phyloP scores from a whole-genome alignment of 1,284 basidiomycete species.

The Vanrija humicola region DNA sequence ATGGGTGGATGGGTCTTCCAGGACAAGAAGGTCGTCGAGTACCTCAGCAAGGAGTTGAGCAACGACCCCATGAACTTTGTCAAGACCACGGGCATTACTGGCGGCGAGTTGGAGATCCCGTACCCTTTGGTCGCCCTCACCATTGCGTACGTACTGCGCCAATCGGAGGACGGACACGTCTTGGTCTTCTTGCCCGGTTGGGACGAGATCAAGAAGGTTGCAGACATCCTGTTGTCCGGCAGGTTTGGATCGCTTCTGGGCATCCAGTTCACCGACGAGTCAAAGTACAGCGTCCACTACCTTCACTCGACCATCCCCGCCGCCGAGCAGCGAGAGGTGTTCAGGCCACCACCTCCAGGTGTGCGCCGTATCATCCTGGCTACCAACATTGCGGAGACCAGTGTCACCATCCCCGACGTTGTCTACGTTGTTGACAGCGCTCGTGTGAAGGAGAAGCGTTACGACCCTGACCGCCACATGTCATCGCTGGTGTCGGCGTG shows the following conservation, averaged over 20 bases:
- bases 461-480: slow-evolving; percentile 83
- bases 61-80: slow-evolving; percentile 29
- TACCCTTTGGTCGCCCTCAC: slow-evolving; percentile 76
- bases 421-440: slow-evolving; percentile 91
- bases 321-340: slow-evolving; percentile 84
- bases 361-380: slow-evolving; percentile 84
- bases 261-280: slow-evolving; percentile 60
- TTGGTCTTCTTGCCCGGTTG: slow-evolving; percentile 65
- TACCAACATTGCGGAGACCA: slow-evolving; percentile 96
- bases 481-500: slow-evolving; percentile 82
- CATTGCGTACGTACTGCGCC: slow-evolving; percentile 71
- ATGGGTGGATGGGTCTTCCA: slow-evolving; percentile 65
- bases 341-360: slow-evolving; percentile 70
- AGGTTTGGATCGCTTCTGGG: slow-evolving; percentile 55
- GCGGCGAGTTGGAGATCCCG: slow-evolving; percentile 77
- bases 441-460: slow-evolving; percentile 85
- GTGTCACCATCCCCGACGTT: slow-evolving; percentile 92
- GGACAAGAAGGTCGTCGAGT: slow-evolving; percentile 68
- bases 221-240: slow-evolving; percentile 59
- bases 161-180: slow-evolving; percentile 79
- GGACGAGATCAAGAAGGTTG: slow-evolving; percentile 82
- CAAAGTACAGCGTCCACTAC: slow-evolving; percentile 72
- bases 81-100: slow-evolving; percentile 28
- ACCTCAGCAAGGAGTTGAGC: slow-evolving; percentile 70
- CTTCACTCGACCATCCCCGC: slow-evolving; percentile 89